Base-by-base conservation (phyloP, 202 grass and related monocot genomes). In the Cymbopogon flexuosus region DNA sequence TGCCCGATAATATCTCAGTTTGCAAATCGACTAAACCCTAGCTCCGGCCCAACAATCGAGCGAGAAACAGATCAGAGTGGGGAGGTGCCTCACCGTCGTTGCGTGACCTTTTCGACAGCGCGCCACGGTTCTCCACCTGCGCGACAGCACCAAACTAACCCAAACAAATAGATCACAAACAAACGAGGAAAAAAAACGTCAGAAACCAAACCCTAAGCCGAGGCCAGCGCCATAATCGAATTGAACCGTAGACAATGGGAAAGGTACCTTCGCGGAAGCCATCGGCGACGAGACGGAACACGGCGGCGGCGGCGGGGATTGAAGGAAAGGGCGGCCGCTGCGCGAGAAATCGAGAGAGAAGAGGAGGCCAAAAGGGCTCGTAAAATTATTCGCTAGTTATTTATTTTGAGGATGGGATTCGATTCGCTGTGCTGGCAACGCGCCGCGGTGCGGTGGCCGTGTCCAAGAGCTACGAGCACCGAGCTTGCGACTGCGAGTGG, bases 91-190 rank as follows among this genome's bases (percentile, higher is more conserved):
- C 56, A 97, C 92, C 94, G 5, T 97, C 94, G 62, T 89, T 94
- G 64, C 92, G 94, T 42, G 82, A 92, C 81, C 94, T 92, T 84
- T 97, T 97, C 5, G 94, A 86, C 62, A 97, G 83, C 9, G 87
- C 87, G 76, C 86, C 91, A 8, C 87, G 88, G 43, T 94, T 90
- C 65, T 93, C 92, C 72, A 92, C 87, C 88, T 97, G 74, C 72
- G 42, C 10, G 14, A 79, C 23, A 70, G 47, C 77, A 66, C 72
- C 57, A 31, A 88, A 89, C 79, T 81, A 0, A 29, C 42, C 34
- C 40, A 30, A 70, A 79, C 41, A 47, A 89, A 73, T 2, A 3
- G 30, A 66, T 66, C 42, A 40, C 19, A 58, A 58, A 58, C 54
- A 23, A 8, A 10, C 0, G 12, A 5, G 0, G 0, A n/a, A 15